Evolutionary conservation across 2,329 filamentous ascomycete genomes (phyloP), one percentile per base, ranked within the genome.

Genomic region (Arthrobotrys pseudoclavata): DNA sequence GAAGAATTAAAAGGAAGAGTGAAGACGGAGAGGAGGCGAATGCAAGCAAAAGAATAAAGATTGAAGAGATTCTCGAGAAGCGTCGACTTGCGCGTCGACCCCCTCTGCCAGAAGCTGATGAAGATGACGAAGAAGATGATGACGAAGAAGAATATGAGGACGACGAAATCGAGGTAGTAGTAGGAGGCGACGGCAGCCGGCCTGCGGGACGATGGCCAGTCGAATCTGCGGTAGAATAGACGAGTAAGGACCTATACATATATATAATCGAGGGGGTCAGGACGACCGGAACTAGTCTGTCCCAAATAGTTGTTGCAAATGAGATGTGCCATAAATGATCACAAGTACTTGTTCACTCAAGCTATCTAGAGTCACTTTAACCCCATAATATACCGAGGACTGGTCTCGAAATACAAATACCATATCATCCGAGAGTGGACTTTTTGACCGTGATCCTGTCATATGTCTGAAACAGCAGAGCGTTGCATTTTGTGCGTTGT

Each of bases 401-500:
- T n/a, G n/a, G n/a, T n/a, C n/a, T n/a, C n/a, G n/a, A n/a, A n/a
- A n/a, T n/a, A n/a, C n/a, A n/a, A n/a, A n/a, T n/a, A n/a, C n/a
- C 12, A 40, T 40, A 15, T 45, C 31, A 61, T 15, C 37, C 37
- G 55, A 45, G 37, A 40, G 55, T 61, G 55, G 31, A 10, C 31
- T 40, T n/a, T 34, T 2, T 1, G 15, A 20, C n/a, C 42, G 42
- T 40, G 37, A 15, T 5, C 37, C 37, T 5, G 42, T 45, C 42
- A 45, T 45, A 1, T 45, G 42, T 9, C 42, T 45, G 42, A 45
- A 45, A 45, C 42, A 45, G 15, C 42, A 45, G n/a, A 18, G n/a
- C 42, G 72, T 76, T 76, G 72, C 45, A 76, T 53, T 66, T 70
- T 53, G 40, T 62, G 72, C 40, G 72, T 76, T 76, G 72, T 60